Conservation (phyloP, 2,329 filamentous ascomycete species). For the Reticulascus tulasneorum region DNA sequence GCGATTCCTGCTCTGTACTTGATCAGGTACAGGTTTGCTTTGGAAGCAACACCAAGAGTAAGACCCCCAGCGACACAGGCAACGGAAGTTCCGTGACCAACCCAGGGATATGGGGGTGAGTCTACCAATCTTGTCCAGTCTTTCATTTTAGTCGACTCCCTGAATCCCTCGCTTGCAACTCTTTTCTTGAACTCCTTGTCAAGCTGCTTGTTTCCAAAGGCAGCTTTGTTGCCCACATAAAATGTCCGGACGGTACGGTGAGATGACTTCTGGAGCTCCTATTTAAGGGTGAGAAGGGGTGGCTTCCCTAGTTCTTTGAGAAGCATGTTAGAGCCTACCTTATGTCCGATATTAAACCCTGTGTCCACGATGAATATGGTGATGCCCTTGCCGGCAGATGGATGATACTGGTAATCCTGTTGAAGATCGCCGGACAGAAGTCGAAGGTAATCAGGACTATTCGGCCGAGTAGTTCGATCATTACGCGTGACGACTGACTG, state of each 20-base stretch:
- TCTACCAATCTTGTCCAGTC: too few relatives aligned
- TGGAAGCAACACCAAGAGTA: constrained; percentile 1
- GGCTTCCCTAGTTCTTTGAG: too few relatives aligned
- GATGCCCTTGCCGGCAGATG: neutral
- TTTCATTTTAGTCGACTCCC: too few relatives aligned
- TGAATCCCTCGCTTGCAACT: too few relatives aligned
- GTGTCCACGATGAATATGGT: constrained; percentile 2
- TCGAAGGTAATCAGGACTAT: neutral
- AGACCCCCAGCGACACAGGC: constrained; percentile 2
- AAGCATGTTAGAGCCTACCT: neutral
- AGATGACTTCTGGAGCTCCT: constrained; percentile 1
- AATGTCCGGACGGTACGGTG: neutral
- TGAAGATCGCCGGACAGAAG: neutral
- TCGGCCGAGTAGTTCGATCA: too few relatives aligned
- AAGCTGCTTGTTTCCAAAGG: neutral
- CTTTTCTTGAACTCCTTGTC: too few relatives aligned
- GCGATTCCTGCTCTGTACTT: constrained; percentile 2
- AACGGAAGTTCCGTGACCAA: neutral
- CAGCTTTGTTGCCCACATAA: constrained; percentile 1
- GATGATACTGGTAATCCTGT: neutral
- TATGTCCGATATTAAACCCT: constrained; percentile 2
- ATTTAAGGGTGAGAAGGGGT: neutral
- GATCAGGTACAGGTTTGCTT: constrained; percentile 3
- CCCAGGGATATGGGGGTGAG: too few relatives aligned
- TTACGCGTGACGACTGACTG: too few relatives aligned